Evolutionary conservation across 768 basidiomycete genomes (phyloP), one percentile per base, ranked within the genome.

Genomic region (Crepidotus variabilis): DNA sequence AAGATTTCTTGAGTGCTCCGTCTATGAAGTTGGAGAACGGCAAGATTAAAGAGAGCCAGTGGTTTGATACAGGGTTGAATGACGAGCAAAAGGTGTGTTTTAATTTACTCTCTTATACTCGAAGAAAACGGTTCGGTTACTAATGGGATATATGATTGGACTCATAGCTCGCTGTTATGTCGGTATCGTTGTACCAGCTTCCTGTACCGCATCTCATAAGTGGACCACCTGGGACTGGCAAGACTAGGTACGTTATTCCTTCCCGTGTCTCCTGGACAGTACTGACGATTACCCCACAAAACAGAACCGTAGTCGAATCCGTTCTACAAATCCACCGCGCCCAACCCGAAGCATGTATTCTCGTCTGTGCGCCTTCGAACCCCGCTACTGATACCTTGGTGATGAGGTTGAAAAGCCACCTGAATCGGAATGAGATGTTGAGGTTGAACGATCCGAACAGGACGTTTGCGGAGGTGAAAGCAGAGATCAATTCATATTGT

Each of bases 161-260:
- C n/a, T 51, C 20, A 13, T 59, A 80, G 80, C 59, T 72, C 23
- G 78, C 79, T 39, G 78, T 75, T 18, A 67, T 70, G 47, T 72
- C 75, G 7, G 73, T 80, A 24, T 70, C 78, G 1, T 63, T 76
- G 13, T 70, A 75, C 57, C 72, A 75, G 52, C 78, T 73, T 14
- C 71, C 75, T n/a, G 72, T 79, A 1, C 80, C 79, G 0, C 77
- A 77, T 55, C 63, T 81, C 2, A 79, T 81, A 54, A 71, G 73
- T 52, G 80, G 80, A 1, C 80, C 80, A 13, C 78, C 80, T 16
- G 80, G 80, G 0, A 81, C 80, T 18, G 80, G 79, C 18, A 81
- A 81, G 64, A 81, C 79, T n/a, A 73, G 76, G 78, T 76, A 36
- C 22, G 18, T 52, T n/a, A n/a, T n/a, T n/a, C n/a, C n/a, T n/a